Conservation (phyloP, 805 yeast species). For the Wickerhamiella azyma region DNA sequence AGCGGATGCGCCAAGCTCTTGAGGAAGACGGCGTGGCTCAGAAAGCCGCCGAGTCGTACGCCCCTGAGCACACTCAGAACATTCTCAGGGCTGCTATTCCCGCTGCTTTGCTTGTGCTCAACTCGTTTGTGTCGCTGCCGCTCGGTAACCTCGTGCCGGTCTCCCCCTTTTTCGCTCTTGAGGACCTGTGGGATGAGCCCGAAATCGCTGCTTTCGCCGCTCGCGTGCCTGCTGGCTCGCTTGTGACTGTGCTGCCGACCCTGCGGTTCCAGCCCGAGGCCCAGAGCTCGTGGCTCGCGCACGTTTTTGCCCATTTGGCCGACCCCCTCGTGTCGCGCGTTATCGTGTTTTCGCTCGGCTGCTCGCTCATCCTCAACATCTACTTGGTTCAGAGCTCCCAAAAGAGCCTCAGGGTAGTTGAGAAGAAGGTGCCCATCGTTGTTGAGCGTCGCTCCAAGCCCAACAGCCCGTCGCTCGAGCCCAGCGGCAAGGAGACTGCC, state of each 20-base stretch:
- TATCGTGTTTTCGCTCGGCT: slow-evolving; percentile 53
- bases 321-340: slow-evolving; percentile 23
- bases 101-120: slow-evolving; percentile 24
- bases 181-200: slow-evolving; percentile 14
- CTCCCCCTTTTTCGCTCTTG: slow-evolving; percentile 20
- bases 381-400: slow-evolving; percentile 43
- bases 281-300: slow-evolving; percentile 11
- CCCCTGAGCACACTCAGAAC: slow-evolving; percentile 12
- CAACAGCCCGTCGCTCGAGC: slow-evolving; percentile 26
- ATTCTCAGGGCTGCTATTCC: slow-evolving; percentile 24
- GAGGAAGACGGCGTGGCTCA: slow-evolving; percentile 87
- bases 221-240: slow-evolving; percentile 14
- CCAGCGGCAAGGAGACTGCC: slow-evolving; percentile 21
- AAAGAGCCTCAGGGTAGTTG: slow-evolving; percentile 21
- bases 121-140: slow-evolving; percentile 19
- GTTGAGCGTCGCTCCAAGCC: slow-evolving; percentile 20
- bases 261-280: slow-evolving; percentile 23
- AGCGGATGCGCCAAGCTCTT: slow-evolving; percentile 59
- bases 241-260: slow-evolving; percentile 29
- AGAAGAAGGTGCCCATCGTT: slow-evolving; percentile 23
- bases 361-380: slow-evolving; percentile 68
- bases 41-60: slow-evolving; percentile 59
- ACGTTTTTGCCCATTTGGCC: slow-evolving; percentile 7
- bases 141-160: slow-evolving; percentile 17
- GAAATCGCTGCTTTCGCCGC: slow-evolving; percentile 10